Base-by-base conservation (phyloP, 2,329 filamentous ascomycete species). In the Fusarium buxicola region DNA sequence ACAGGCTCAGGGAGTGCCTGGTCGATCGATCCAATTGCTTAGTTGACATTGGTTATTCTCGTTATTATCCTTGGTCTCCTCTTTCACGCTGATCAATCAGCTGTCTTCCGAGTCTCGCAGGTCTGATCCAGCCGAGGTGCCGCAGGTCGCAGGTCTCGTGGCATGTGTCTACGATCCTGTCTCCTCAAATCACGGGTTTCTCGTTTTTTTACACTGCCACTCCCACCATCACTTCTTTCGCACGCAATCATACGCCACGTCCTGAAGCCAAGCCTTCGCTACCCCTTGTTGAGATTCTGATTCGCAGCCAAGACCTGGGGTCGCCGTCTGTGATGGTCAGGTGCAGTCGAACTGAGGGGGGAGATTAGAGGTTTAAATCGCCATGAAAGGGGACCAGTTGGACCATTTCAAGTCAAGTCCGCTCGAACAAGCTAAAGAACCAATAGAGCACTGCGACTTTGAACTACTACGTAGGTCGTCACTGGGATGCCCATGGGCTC, bases 251-350 rank as follows among this genome's bases (percentile, higher is more conserved):
- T 39, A 40, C 59, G 65, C 65, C 55, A 60, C 68, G 52, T 50
- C 58, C 48, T 57, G 50, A 53, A 68, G 65, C 65, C 58, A 69
- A 69, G 68, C 51, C 53, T 53, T 51, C 27, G 51, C 36, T 63
- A 60, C 60, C 60, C 60, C 60, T 50, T 58, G 57, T 66, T 32
- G 59, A 60, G 40, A 39, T 39, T 57, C 28, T 49, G 45, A 61
- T 51, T 55, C 36, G 31, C 32, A 32, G 63, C 68, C 65, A 68
- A 70, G 63, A 61, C 65, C 53, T 53, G 56, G 52, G 58, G 48
- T 52, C 38, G 45, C 43, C 41, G 13, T 39, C 54, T 31, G 48
- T 35, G 13, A 25, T 58, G 67, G 63, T 58, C 67, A 69, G 40
- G 55, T 66, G 49, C 51, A 36, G 21, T 13, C 49, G n/a, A 28